These are phyloP conservation scores for Seminavis robusta DNA, from an alignment of 108 stramenopile species.

Conservation along the genomic window DNA sequence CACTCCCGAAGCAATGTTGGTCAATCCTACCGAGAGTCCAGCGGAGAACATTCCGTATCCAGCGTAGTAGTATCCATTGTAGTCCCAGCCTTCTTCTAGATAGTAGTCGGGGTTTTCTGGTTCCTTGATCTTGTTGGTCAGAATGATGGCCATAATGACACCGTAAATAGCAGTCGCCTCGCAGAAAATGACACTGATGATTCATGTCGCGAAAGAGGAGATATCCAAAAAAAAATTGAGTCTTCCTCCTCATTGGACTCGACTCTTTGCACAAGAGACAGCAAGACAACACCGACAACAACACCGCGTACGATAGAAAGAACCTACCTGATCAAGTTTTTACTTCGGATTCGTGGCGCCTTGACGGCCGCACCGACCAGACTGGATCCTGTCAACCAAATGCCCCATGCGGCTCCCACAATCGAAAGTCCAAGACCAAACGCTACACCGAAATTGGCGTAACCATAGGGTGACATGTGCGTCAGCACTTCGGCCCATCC, in stretches of 20 bases:
- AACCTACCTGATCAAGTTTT: conserved; percentile 94
- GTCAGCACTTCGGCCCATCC: conserved; percentile 98
- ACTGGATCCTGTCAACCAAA: conserved; percentile 95
- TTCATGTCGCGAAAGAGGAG: neutral
- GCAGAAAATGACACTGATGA: conserved; percentile 96
- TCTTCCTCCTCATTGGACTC: neutral
- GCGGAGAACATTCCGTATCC: conserved; percentile 98
- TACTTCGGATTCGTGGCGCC: conserved; percentile 96
- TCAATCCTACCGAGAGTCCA: conserved; percentile 94
- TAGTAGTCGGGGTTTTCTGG: conserved; percentile 60
- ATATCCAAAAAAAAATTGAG: neutral
- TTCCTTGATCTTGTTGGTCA: conserved; percentile 92
- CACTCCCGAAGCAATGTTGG: conserved; percentile 97
- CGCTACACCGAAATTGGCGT: conserved; percentile 95
- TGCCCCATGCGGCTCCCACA: conserved; percentile 97
- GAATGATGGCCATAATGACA: conserved; percentile 99
- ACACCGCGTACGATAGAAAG: neutral
- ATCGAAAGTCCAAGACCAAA: conserved; percentile 95
- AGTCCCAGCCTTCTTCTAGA: conserved; percentile 80
- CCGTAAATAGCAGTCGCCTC: conserved; percentile 99
- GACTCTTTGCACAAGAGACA: neutral
- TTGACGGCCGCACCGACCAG: conserved; percentile 98
- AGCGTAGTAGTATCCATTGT: conserved; percentile 88
- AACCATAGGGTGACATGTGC: conserved; percentile 97
- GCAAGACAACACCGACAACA: conserved; percentile 5